These are phyloP conservation scores for Conticribra guillardii DNA, from an alignment of 108 stramenopile genomes.

Conservation along the genomic window DNA sequence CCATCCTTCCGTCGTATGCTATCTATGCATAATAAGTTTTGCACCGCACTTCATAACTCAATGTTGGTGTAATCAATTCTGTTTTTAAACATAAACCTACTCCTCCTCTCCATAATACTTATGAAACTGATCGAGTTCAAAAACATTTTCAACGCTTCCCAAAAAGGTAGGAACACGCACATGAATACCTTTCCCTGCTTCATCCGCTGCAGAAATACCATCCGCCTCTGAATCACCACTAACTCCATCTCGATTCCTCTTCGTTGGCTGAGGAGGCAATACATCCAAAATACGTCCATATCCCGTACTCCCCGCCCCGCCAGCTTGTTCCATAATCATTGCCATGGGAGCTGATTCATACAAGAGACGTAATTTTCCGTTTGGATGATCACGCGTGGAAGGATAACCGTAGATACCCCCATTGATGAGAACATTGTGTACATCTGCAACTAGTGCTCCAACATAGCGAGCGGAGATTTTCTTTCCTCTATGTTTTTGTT, in stretches of 20 bases:
- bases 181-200: conserved; percentile 74
- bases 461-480: conserved; percentile 81
- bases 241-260: conserved; percentile 2
- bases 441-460: conserved; percentile 98
- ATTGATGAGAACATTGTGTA: conserved; percentile 98
- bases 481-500: conserved; percentile 31
- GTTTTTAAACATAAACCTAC: too few species aligned
- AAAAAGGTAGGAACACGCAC: conserved; percentile 87
- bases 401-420: conserved; percentile 99
- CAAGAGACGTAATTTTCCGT: conserved; percentile 88
- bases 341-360: conserved; percentile 98
- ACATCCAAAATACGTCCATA: conserved; percentile 83
- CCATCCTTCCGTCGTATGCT: too few species aligned
- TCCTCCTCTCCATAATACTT: conserved; percentile 69
- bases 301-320: conserved; percentile 95
- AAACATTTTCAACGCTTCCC: conserved; percentile 87
- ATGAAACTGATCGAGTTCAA: conserved; percentile 89
- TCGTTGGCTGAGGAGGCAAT: conserved; percentile 55
- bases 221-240: background rate
- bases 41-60: too few species aligned
- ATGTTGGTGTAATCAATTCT: too few species aligned
- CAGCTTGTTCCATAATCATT: conserved; percentile 98
- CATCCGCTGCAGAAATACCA: conserved; percentile 14
- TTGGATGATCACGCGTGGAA: conserved; percentile 76
- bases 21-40: too few species aligned